phyloP scores from a whole-genome alignment of 768 basidiomycete genomes.

The Trametes cingulata region DNA sequence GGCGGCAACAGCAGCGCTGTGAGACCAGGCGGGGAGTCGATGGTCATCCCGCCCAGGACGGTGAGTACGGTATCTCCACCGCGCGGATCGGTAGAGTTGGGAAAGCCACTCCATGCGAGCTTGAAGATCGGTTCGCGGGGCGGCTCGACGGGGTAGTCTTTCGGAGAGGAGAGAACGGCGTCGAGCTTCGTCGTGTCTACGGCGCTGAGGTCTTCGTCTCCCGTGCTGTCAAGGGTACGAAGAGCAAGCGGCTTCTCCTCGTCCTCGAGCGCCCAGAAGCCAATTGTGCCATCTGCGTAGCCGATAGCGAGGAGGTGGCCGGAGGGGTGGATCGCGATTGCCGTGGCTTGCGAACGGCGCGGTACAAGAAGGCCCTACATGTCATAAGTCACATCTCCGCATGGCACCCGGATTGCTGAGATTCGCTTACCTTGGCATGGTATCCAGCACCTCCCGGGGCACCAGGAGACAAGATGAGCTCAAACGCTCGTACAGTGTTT shows the following conservation, averaged over 20 bases:
- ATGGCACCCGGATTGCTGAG: not conserved
- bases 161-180: constrained; percentile 31
- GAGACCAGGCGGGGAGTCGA: constrained; percentile 57
- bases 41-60: constrained; percentile 74
- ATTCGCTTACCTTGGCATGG: constrained; percentile 46
- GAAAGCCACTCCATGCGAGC: constrained; percentile 79
- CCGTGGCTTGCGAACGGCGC: constrained; percentile 68
- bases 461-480: constrained; percentile 72
- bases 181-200: constrained; percentile 53
- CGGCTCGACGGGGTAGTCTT: constrained; percentile 18
- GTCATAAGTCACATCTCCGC: not conserved
- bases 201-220: constrained; percentile 54
- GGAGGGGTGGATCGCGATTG: constrained; percentile 70
- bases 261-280: constrained; percentile 83
- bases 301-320: constrained; percentile 80
- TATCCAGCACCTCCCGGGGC: constrained; percentile 79
- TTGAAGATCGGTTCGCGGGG: constrained; percentile 81
- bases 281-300: constrained; percentile 78
- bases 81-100: constrained; percentile 62
- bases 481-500: constrained; percentile 60
- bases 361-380: constrained; percentile 66
- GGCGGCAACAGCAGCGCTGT: constrained; percentile 70
- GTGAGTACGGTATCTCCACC: constrained; percentile 74
- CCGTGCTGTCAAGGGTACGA: constrained; percentile 57
- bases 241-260: constrained; percentile 74